Percentiles rank a stretch among this genome's conserved stretches.
Conservation (phyloP, 495 filamentous ascomycete genomes). For the Penicillium salamii region DNA sequence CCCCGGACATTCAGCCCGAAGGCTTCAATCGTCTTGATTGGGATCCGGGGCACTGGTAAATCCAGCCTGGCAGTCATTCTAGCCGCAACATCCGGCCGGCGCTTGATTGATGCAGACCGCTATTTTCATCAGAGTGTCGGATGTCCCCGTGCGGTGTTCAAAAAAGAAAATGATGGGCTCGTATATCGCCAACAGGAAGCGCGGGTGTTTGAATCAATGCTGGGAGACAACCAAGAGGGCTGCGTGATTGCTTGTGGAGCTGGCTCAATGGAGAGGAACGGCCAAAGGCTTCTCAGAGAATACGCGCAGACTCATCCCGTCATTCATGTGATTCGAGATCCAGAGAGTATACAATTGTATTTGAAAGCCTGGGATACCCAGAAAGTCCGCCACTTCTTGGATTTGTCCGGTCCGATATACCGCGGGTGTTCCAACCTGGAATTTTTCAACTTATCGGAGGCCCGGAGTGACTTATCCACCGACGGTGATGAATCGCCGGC, state of each 20-base stretch:
- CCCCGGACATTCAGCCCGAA: conserved; percentile 51
- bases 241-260: conserved; percentile 70
- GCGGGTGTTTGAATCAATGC: conserved; percentile 60
- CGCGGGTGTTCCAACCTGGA: conserved; percentile 69
- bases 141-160: conserved; percentile 56
- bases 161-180: conserved; percentile 56
- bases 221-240: conserved; percentile 57
- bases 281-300: conserved; percentile 39
- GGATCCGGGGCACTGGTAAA: conserved; percentile 73
- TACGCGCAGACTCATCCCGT: conserved; percentile 62
- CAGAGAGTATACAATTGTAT: conserved; percentile 59
- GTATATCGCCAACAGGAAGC: conserved; percentile 61
- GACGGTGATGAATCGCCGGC: conserved; percentile 31
- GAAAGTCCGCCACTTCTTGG: conserved; percentile 52
- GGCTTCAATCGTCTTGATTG: conserved; percentile 72
- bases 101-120: conserved; percentile 68
- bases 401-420: conserved; percentile 52
- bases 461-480: conserved; percentile 21
- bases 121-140: conserved; percentile 68
- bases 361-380: conserved; percentile 56
- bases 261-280: conserved; percentile 49
- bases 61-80: conserved; percentile 74
- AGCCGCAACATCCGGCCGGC: conserved; percentile 65
- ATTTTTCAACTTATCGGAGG: conserved; percentile 66
- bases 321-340: conserved; percentile 67